phyloP scores from a whole-genome alignment of 768 basidiomycete species.

The Suillus plorans region DNA sequence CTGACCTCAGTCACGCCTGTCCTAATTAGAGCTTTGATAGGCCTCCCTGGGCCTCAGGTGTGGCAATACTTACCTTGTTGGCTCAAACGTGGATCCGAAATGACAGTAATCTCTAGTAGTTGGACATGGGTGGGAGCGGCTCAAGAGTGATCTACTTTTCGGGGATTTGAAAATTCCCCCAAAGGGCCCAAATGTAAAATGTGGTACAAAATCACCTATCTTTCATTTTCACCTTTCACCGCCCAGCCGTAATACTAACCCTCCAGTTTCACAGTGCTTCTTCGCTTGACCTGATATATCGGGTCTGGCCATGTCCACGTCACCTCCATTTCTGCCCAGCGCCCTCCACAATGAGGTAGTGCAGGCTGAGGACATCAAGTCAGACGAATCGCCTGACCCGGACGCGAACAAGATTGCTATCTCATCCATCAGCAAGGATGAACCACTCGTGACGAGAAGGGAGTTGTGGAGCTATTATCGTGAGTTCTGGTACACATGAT shows the following conservation, averaged over 20 bases:
- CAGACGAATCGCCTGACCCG: conserved; percentile 4
- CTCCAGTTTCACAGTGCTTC: background rate
- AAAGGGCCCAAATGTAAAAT: background rate
- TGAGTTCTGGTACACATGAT: conserved; percentile 32
- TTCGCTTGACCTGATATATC: background rate
- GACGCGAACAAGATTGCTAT: conserved; percentile 31
- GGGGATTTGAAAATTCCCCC: background rate
- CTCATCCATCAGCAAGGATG: conserved; percentile 45
- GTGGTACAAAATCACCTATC: background rate
- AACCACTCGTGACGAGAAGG: conserved; percentile 67
- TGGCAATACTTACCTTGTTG: background rate
- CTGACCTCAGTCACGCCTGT: background rate
- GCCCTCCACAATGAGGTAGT: conserved; percentile 9
- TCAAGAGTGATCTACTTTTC: background rate
- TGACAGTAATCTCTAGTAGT: background rate
- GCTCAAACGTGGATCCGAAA: background rate
- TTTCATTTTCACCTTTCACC: background rate
- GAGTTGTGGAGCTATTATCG: conserved; percentile 84
- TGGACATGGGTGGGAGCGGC: background rate
- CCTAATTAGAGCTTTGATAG: background rate
- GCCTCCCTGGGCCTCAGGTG: background rate
- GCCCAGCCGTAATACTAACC: background rate
- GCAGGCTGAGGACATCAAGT: conserved; percentile 11
- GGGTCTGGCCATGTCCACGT: conserved; percentile 14
- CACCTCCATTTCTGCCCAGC: conserved; percentile 2